Base-by-base conservation (phyloP, 1,284 basidiomycete species). In the Garcileccinum viscosum region DNA sequence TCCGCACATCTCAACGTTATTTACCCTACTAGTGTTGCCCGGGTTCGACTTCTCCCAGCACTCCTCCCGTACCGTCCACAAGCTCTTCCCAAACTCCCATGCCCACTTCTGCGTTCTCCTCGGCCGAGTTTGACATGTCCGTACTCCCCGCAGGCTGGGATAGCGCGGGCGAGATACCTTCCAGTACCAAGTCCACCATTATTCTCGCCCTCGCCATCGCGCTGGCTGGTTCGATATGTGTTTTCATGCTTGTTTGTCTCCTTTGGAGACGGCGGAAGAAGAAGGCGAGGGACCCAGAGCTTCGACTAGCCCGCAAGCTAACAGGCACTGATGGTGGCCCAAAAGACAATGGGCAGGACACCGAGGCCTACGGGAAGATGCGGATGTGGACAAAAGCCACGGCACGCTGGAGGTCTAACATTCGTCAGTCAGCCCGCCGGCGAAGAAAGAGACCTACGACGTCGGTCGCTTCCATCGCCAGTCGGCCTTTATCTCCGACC, bases 371-470 rank as follows among this genome's bases (percentile, higher is more conserved):
- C 63, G 79, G 78, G 12, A 87, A 86, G 74, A 86, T 89, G 76
- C 88, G 85, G 71, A 74, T 88, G 60, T 92, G 90, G 89, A 84
- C 86, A 4, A 84, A 80, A 67, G 89, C 90, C 5, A 88, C 86
- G 6, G 88, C 87, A 15, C 83, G 88, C 56, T 93, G 91, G 91
- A 89, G 84, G 73, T 85, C 85, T 4, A 88, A 88, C 63, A 84
- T 87, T 19, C 85, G 87, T 33, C 84, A 87, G 67, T 83, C 86
- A 32, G 86, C 86, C 19, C 86, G 89, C 50, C 85, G 88, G 62
- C 82, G 91, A 67, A 82, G 87, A 71, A 85, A 83, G 58, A 84
- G 78, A 72, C 82, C 83, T 17, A 30, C 50, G 50, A 53, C 50
- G 11, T n/a, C 38, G 27, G 27, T 24, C 19, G 67, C 70, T 72